These are phyloP conservation scores for Phaffomyces thermotolerans DNA, from an alignment of 805 yeast genomes.

Conservation along the genomic window DNA sequence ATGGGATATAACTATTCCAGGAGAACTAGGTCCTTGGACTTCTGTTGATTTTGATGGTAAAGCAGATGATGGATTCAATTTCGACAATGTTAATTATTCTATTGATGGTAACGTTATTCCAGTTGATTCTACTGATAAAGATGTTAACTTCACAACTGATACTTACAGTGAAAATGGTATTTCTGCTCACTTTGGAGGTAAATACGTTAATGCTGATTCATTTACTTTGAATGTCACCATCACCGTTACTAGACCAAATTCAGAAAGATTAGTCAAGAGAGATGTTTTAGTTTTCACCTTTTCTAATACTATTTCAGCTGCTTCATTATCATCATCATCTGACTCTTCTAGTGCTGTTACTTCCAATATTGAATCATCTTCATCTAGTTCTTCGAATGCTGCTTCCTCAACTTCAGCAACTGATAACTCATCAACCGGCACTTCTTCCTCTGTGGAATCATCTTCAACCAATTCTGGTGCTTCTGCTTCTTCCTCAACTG, in stretches of 20 bases:
- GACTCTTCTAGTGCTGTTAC: neutral
- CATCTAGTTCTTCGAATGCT: neutral
- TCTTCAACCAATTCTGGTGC: neutral
- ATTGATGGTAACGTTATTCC: neutral
- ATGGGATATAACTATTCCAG: slow-evolving; percentile 2
- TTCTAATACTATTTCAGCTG: slow-evolving; percentile 4
- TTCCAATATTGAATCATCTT: neutral
- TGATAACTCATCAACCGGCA: neutral
- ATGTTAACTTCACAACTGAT: neutral
- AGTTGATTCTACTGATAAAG: neutral
- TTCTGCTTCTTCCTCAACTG: neutral
- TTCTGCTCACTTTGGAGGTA: slow-evolving; percentile 1
- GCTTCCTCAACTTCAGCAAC: neutral
- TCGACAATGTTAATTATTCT: neutral
- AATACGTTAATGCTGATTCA: neutral
- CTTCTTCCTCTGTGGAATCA: neutral
- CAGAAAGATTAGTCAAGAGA: slow-evolving; percentile 8
- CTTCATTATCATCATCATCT: neutral
- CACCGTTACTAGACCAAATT: slow-evolving; percentile 12
- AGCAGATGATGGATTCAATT: neutral
- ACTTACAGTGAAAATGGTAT: neutral
- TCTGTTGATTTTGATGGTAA: neutral
- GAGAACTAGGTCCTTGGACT: slow-evolving; percentile 4
- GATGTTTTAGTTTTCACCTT: slow-evolving; percentile 1
- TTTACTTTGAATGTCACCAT: slow-evolving; percentile 1